Evolutionary conservation across 139 green algal genomes (phyloP).

Genomic region (Helicosporidium sp.): DNA sequence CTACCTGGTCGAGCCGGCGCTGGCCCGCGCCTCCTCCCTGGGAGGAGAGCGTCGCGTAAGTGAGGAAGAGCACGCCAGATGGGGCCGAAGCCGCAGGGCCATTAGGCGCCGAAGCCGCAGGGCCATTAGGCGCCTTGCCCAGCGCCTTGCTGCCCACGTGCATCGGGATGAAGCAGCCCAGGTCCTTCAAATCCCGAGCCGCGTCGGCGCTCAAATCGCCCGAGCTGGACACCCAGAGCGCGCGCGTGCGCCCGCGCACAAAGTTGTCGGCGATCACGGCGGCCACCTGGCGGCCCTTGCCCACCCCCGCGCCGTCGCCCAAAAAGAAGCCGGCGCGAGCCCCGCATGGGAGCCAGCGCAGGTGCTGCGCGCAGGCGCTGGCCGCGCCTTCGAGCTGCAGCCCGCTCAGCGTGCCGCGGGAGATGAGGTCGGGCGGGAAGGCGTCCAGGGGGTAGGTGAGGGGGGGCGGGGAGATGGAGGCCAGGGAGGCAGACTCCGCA

Average conservation of each 20-base stretch:
- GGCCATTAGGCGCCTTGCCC: neutral
- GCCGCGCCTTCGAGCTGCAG: conserved; percentile 74
- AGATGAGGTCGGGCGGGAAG: conserved; percentile 28
- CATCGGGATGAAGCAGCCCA: conserved; percentile 38
- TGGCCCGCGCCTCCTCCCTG: conserved; percentile 3
- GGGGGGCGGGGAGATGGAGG: conserved; percentile 42
- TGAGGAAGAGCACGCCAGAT: neutral
- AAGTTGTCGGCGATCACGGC: conserved; percentile 73
- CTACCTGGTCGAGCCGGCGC: conserved; percentile 49
- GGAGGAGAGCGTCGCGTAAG: conserved; percentile 51
- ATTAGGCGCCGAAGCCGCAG: neutral
- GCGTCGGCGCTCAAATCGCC: conserved; percentile 44
- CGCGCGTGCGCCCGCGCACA: conserved; percentile 30
- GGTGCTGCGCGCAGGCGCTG: conserved; percentile 63
- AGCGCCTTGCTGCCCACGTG: neutral
- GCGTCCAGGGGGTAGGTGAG: conserved; percentile 48
- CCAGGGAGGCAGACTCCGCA: conserved; percentile 44
- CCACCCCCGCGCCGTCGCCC: conserved; percentile 63
- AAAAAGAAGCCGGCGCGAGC: conserved; percentile 45
- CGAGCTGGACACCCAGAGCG: conserved; percentile 53
- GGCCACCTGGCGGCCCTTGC: conserved; percentile 59
- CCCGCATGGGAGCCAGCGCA: conserved; percentile 41
- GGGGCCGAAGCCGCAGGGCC: neutral
- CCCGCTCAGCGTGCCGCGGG: conserved; percentile 41
- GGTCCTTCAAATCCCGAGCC: conserved; percentile 34